Base-by-base conservation (phyloP, 2,329 filamentous ascomycete species). In the Sclerotiophoma versabilis region DNA sequence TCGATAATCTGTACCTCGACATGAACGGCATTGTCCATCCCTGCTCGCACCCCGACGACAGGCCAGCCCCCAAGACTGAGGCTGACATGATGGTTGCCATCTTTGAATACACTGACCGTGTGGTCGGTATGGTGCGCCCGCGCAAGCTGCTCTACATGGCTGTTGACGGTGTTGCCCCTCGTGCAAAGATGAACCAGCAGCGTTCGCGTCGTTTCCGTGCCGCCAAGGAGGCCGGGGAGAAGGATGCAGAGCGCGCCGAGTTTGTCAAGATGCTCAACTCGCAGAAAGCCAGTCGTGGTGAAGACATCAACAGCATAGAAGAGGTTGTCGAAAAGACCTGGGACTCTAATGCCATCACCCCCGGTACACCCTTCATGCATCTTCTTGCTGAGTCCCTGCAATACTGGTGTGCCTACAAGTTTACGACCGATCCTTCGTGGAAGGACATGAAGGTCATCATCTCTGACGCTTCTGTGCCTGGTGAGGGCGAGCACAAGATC, bases 1-100 rank as follows among this genome's bases (percentile, higher is more conserved):
- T 96, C 70, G 93, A 99, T 79, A 99, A 99, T 70, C 82, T 99
- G 5, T 99, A 99, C 72, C 85, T 99, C 60, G 95, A 99, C 71
- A 98, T 99, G 93, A 99, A 99, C 76, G 96, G 95, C 74, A 99
- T 99, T 64, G 95, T 99, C 30, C 95, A 99, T 80, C 96, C 96
- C 26, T 99, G 95, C 79, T 96, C 93, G 39, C 95, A 99, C 78
- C 95, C 95, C 0, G 95, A 99, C 75, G 93, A 98, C 70, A 87
- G 87, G 59, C 92, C 95, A 2, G 87, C 95, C 4, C 95, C 95
- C 10, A 90, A 89, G 70, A 93, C 95, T 57, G 95, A 99, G 79
- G 92, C 96, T 75, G 95, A 98, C 79, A 99, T 99, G 95, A 99
- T 99, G 95, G 75, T 97, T 67, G 96, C 96, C 72, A 88, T 99